Evolutionary conservation across 192 early-diverging fungal genomes (phyloP).

Genomic region (Backusella parvicylindrica): DNA sequence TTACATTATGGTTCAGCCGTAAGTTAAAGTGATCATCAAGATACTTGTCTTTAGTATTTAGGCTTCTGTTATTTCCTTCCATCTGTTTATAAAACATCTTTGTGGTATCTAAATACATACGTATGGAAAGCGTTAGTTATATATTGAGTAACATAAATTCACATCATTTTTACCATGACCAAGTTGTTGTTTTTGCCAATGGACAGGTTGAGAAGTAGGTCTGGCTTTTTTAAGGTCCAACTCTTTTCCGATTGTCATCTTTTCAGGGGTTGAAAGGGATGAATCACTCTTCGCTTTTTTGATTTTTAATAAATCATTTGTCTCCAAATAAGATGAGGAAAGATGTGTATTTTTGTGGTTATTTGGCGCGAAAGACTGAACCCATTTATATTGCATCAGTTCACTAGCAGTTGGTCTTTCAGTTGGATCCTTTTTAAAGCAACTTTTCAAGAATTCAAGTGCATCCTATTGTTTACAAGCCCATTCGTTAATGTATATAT

Average conservation of each 20-base stretch:
- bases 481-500: too few relatives aligned
- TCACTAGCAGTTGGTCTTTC: conserved; percentile 68
- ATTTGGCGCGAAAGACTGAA: neutral
- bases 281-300: neutral
- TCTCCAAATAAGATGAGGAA: neutral
- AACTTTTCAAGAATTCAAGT: conserved; percentile 72
- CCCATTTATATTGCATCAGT: conserved; percentile 76
- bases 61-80: neutral
- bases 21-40: neutral
- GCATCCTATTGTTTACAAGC: neutral
- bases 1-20: neutral
- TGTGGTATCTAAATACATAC: neutral
- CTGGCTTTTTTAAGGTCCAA: neutral
- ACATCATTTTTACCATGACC: neutral
- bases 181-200: neutral
- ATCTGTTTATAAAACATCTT: neutral
- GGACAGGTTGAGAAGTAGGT: neutral
- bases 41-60: neutral
- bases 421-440: conserved; percentile 80
- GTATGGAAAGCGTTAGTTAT: neutral
- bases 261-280: neutral
- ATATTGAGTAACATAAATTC: neutral
- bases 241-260: neutral
- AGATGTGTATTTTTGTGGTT: neutral
- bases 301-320: neutral